These are phyloP conservation scores for Chlorella sp. DNA, from an alignment of 139 green algal species.

Conservation along the genomic window DNA sequence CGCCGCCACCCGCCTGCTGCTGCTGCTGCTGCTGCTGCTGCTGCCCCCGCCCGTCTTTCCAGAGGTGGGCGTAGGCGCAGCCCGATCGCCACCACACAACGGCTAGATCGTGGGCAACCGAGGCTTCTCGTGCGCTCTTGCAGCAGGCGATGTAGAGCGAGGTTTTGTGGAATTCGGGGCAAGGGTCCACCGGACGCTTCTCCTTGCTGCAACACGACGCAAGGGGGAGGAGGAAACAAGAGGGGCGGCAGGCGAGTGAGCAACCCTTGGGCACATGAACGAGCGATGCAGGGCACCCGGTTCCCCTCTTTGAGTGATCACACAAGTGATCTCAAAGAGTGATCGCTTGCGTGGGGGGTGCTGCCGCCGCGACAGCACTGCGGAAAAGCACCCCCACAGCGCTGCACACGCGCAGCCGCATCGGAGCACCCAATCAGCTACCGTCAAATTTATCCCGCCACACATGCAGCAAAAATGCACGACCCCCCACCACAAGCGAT, in stretches of 20 bases:
- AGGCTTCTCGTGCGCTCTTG: not conserved
- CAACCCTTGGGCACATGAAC: too few relatives aligned
- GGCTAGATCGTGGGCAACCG: not conserved
- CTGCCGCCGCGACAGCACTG: not conserved
- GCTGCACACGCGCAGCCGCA: too few relatives aligned
- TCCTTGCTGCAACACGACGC: not conserved
- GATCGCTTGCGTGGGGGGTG: not conserved
- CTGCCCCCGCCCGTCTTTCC: not conserved
- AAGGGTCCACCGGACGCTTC: conserved; percentile 4
- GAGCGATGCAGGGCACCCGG: too few relatives aligned
- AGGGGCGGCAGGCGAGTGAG: not conserved
- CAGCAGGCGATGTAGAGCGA: conserved; percentile 16
- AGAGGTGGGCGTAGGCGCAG: not conserved
- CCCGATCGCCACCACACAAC: conserved; percentile 17
- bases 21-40: not conserved
- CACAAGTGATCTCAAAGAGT: too few relatives aligned
- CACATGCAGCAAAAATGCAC: too few relatives aligned
- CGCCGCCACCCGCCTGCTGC: too few relatives aligned
- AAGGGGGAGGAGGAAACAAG: not conserved
- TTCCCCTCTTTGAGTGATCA: too few relatives aligned
- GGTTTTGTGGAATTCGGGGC: not conserved
- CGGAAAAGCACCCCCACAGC: too few relatives aligned
- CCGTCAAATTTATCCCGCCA: too few relatives aligned
- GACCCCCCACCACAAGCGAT: too few relatives aligned
- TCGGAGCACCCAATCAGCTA: too few relatives aligned